Percentiles rank a stretch among this genome's conserved stretches.
These are phyloP conservation scores for Pleodorina starrii DNA, from an alignment of 139 green algal species.

Conservation along the genomic window DNA sequence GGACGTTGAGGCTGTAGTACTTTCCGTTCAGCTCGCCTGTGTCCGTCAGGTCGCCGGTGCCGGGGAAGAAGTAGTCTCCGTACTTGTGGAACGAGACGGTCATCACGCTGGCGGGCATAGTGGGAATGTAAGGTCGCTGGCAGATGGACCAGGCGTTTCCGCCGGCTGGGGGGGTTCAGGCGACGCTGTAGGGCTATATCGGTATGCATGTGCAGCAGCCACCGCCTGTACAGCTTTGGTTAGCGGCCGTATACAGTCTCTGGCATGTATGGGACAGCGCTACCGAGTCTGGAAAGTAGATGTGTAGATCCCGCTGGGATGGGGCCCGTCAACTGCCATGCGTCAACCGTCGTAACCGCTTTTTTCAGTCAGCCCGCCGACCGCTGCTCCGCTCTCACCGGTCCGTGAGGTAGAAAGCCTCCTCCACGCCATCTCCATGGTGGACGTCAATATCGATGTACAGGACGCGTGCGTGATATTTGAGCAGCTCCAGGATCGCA, in stretches of 20 bases:
- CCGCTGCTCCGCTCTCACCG: conserved; percentile 31
- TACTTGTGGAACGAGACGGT: conserved; percentile 94
- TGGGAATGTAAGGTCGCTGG: too few species aligned
- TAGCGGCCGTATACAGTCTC: too few species aligned
- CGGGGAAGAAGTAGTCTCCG: conserved; percentile 94
- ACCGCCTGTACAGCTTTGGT: too few species aligned
- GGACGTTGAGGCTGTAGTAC: conserved; percentile 91
- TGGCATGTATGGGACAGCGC: too few species aligned
- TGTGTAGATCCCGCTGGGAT: too few species aligned
- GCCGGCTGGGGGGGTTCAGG: too few species aligned
- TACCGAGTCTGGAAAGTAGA: too few species aligned
- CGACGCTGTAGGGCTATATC: too few species aligned
- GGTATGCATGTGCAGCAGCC: too few species aligned
- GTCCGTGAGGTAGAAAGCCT: conserved; percentile 91
- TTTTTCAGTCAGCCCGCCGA: not conserved
- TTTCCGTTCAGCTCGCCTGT: conserved; percentile 85
- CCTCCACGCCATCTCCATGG: conserved; percentile 98
- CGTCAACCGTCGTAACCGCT: not conserved
- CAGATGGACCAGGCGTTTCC: too few species aligned
- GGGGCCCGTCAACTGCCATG: not conserved
- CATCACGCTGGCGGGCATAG: conserved; percentile 62
- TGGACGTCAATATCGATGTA: conserved; percentile 97
- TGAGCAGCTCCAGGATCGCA: conserved; percentile 97
- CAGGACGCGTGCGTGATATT: conserved; percentile 90
- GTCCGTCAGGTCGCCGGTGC: conserved; percentile 92